Conservation (phyloP, 2,329 filamentous ascomycete species). For the Neofusicoccum kwambonambiense region DNA sequence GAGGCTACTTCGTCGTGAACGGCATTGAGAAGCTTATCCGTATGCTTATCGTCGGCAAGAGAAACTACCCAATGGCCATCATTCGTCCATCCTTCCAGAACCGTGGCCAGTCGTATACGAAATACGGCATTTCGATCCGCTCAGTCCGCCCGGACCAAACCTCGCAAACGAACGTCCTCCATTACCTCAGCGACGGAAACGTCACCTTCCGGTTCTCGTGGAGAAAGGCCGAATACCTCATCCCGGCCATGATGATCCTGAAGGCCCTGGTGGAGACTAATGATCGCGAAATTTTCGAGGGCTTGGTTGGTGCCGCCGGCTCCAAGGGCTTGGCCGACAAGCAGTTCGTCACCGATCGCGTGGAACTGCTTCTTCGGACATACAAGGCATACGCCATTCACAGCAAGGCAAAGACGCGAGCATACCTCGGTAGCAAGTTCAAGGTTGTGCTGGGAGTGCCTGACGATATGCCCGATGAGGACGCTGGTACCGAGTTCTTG, state of each 20-base stretch:
- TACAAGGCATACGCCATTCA: conserved; percentile 91
- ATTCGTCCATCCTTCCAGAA: conserved; percentile 85
- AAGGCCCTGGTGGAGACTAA: conserved; percentile 96
- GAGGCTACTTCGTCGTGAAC: conserved; percentile 96
- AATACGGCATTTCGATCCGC: conserved; percentile 85
- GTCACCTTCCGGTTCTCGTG: conserved; percentile 97
- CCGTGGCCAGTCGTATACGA: conserved; percentile 82
- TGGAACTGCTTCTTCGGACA: conserved; percentile 85
- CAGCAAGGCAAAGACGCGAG: conserved; percentile 74
- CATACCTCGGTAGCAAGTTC: conserved; percentile 90
- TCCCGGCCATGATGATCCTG: conserved; percentile 93
- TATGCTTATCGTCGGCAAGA: conserved; percentile 81
- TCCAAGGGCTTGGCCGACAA: conserved; percentile 82
- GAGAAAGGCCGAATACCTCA: conserved; percentile 95
- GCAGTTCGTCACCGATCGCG: conserved; percentile 85
- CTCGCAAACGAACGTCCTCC: conserved; percentile 93
- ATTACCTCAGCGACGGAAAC: conserved; percentile 94
- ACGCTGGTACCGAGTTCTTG: conserved; percentile 87
- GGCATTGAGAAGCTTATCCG: conserved; percentile 96
- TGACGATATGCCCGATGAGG: conserved; percentile 80
- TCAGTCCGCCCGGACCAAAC: conserved; percentile 96
- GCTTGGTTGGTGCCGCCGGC: conserved; percentile 74
- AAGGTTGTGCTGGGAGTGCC: conserved; percentile 81
- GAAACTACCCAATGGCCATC: conserved; percentile 96
- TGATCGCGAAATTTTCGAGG: conserved; percentile 92